Evolutionary conservation across 768 basidiomycete genomes (phyloP).

Genomic region (Leccinum uliginosum): DNA sequence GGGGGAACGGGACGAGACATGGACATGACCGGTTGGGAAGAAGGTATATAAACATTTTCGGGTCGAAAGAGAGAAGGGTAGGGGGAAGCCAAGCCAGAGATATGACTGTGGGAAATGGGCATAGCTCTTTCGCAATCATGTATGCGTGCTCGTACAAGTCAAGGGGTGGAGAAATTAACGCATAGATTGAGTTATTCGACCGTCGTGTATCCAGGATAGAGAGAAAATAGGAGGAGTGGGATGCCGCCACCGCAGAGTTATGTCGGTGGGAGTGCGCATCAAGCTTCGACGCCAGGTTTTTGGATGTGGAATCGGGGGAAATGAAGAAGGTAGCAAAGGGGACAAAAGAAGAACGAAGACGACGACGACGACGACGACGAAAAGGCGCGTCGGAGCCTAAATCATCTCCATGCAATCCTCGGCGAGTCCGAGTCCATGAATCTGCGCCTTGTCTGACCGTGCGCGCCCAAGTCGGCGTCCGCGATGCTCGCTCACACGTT

Average conservation of each 20-base stretch:
- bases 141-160: background rate
- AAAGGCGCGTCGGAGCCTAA: constrained; percentile 2
- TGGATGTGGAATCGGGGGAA: background rate
- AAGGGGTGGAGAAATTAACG: background rate
- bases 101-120: background rate
- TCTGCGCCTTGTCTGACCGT: constrained; percentile 13
- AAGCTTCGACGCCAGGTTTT: background rate
- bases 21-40: background rate
- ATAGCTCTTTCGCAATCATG: background rate
- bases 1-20: background rate
- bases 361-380: too few species aligned
- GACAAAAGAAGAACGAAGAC: background rate
- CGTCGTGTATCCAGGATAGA: background rate
- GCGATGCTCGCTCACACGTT: constrained; percentile 6
- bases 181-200: background rate
- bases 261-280: background rate
- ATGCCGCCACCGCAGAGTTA: constrained; percentile 3
- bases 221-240: background rate
- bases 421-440: constrained; percentile 3
- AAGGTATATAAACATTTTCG: constrained; percentile 8
- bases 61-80: background rate
- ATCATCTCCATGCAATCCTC: constrained; percentile 18
- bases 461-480: constrained; percentile 18
- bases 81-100: background rate
- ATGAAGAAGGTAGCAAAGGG: background rate